Conservation (phyloP, 2,329 filamentous ascomycete species). For the Teratosphaeria gauchensis region DNA sequence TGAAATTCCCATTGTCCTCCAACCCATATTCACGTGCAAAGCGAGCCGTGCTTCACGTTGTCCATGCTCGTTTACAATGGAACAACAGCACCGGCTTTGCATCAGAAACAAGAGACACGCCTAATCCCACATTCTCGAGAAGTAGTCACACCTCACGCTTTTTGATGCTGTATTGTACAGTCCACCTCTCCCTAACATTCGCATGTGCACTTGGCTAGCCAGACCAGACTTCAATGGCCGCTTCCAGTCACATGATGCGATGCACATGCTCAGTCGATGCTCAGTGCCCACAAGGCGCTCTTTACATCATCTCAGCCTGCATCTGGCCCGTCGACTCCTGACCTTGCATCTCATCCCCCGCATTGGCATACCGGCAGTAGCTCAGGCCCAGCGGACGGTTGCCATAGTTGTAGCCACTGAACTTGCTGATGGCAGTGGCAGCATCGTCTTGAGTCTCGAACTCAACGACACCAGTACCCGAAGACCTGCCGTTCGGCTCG, state of each 20-base stretch:
- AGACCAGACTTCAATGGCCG: neutral
- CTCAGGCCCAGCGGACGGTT: slow-evolving; percentile 86
- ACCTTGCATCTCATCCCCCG: slow-evolving; percentile 66
- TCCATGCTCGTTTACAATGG: neutral
- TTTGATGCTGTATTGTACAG: neutral
- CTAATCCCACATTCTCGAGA: neutral
- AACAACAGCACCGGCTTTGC: neutral
- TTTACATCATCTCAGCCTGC: slow-evolving; percentile 96
- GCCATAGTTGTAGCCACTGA: slow-evolving; percentile 95
- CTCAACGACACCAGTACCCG: slow-evolving; percentile 91
- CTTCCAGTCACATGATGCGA: neutral
- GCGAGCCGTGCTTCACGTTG: neutral
- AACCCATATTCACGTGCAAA: neutral
- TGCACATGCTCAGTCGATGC: neutral
- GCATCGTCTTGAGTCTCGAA: slow-evolving; percentile 78
- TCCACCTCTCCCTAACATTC: neutral
- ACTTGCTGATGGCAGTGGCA: slow-evolving; percentile 90
- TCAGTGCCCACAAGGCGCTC: neutral
- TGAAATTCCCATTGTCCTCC: neutral
- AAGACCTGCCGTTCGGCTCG: slow-evolving; percentile 88
- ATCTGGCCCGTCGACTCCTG: slow-evolving; percentile 61
- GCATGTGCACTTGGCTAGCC: neutral
- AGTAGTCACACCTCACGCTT: neutral
- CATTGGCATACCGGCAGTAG: slow-evolving; percentile 85
- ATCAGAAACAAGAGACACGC: neutral